Conservation (phyloP, 345 rosid genomes). For the Chamaenerion angustifolium region DNA sequence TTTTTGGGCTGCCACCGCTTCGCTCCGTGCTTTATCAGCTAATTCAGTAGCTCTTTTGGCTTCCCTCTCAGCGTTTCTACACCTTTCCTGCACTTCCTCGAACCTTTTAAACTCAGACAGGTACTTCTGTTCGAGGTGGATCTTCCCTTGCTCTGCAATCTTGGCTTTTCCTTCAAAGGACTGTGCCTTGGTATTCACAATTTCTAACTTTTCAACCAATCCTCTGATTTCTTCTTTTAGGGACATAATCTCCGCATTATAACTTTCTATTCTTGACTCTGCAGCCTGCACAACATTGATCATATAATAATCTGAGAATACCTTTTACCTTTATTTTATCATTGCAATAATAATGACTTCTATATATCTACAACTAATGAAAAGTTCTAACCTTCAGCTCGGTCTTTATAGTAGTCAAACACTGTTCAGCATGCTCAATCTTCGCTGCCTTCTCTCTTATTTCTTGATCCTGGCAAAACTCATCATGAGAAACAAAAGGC, state of each 20-base stretch:
- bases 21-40: slow-evolving; percentile 79
- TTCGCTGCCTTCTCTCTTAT: slow-evolving; percentile 49
- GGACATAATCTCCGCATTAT: slow-evolving; percentile 51
- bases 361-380: not conserved
- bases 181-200: slow-evolving; percentile 49
- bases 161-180: slow-evolving; percentile 69
- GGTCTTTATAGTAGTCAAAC: slow-evolving; percentile 60
- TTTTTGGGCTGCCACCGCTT: slow-evolving; percentile 67
- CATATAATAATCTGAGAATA: not conserved
- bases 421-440: slow-evolving; percentile 73
- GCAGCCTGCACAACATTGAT: slow-evolving; percentile 57
- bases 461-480: slow-evolving; percentile 63
- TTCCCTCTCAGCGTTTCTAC: slow-evolving; percentile 70
- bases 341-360: too few relatives aligned
- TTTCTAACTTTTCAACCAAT: slow-evolving; percentile 50
- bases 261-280: slow-evolving; percentile 68
- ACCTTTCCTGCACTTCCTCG: slow-evolving; percentile 75
- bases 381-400: slow-evolving; percentile 64
- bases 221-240: slow-evolving; percentile 45
- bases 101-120: slow-evolving; percentile 67
- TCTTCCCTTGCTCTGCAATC: slow-evolving; percentile 78
- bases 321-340: too few relatives aligned
- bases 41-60: slow-evolving; percentile 76
- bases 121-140: slow-evolving; percentile 71
- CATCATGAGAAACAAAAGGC: not conserved